Conservation (phyloP, 495 filamentous ascomycete genomes). For the Penicillium waksmanii region DNA sequence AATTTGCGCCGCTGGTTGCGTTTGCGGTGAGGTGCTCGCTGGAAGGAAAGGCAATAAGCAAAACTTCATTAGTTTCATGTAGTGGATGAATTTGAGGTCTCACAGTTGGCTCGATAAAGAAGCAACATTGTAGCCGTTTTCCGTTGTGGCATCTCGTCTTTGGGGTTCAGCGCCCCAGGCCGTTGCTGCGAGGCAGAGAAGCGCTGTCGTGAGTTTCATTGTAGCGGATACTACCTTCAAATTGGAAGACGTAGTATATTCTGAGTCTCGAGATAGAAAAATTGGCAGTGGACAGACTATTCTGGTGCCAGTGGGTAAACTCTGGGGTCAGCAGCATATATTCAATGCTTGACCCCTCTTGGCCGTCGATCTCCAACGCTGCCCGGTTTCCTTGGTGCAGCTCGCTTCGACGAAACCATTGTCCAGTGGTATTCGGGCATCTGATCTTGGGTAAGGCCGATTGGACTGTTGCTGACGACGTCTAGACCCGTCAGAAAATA, state of each 20-base stretch:
- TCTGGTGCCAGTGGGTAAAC: neutral
- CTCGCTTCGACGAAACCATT: neutral
- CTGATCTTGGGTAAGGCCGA: neutral
- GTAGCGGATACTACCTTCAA: neutral
- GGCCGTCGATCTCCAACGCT: neutral
- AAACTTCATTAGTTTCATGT: neutral
- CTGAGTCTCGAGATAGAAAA: neutral
- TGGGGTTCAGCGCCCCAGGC: slow-evolving; percentile 15
- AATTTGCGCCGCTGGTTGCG: slow-evolving; percentile 28
- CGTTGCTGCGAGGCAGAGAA: slow-evolving; percentile 13
- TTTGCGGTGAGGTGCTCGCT: slow-evolving; percentile 18
- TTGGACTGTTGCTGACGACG: neutral
- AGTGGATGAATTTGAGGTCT: neutral
- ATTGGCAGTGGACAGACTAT: neutral
- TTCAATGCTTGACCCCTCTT: slow-evolving; percentile 28
- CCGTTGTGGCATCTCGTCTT: slow-evolving; percentile 16
- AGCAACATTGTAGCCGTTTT: slow-evolving; percentile 18
- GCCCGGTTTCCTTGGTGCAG: neutral
- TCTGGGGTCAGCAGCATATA: slow-evolving; percentile 16
- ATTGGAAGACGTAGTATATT: neutral
- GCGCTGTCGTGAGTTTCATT: slow-evolving; percentile 17
- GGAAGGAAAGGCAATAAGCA: slow-evolving; percentile 7
- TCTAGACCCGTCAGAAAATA: neutral
- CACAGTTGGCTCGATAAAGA: slow-evolving; percentile 24
- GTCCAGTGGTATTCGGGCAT: neutral